Evolutionary conservation across 768 basidiomycete genomes (phyloP), one percentile per base, ranked within the genome.

Genomic region (Termitomyces eurrhizus): DNA sequence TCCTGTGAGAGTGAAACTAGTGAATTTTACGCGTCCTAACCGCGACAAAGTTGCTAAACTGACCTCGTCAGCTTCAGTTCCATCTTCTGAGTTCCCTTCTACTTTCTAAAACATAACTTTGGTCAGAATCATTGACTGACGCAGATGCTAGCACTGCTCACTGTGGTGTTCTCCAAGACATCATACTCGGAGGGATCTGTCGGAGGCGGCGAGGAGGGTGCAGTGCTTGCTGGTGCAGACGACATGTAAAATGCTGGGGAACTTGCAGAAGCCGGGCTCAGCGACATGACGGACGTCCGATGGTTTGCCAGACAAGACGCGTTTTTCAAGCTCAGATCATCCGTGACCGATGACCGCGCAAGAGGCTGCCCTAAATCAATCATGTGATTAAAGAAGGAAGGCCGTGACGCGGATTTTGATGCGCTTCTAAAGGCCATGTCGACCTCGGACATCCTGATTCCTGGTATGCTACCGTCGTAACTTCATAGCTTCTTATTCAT

Each of bases 1-100:
- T 83, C 83, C 83, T 86, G 44, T 7, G n/a, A 14, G n/a, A 14
- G 61, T 37, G 7, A 14, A 12, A 13, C 3, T 13, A 14, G 35
- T 59, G 3, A 54, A 35, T 45, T 29, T 24, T 39, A 7, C 53
- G 51, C 53, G 42, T 24, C 14, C 11, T 32, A 21, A 11, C 14
- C 13, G 21, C 29, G 21, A 42, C 24, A 24, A 56, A 52, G 37
- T 1, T n/a, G 18, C 35, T 1, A 2, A 2, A 60, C 62, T 14
- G 35, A 69, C 62, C 57, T 66, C 61, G 35, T 69, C 63, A 11
- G 52, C 56, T 4, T 54, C 56, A 14, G 56, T 51, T 6, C 21
- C 58, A 54, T 63, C 51, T 24, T 56, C 58, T 7, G 58, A 54
- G 7, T 53, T 42, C 21, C 62, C 56, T 42, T 45, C 49, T 12